phyloP scores from a whole-genome alignment of 345 rosid species.

The Hibiscus mutabilis region DNA sequence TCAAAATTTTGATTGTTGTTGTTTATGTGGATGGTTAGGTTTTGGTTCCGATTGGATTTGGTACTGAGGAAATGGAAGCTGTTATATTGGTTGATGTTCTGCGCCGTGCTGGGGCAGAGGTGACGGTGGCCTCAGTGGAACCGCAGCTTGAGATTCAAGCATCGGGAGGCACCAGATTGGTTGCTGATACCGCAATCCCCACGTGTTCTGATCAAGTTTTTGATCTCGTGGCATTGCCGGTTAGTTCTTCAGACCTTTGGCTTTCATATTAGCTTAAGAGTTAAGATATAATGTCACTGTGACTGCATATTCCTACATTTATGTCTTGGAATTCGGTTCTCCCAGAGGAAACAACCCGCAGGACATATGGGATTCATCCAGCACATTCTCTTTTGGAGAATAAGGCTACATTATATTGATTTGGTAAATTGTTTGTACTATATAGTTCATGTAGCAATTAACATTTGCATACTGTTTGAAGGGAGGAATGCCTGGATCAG shows the following conservation, averaged over 20 bases:
- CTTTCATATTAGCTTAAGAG: background rate
- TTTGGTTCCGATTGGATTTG: slow-evolving; percentile 79
- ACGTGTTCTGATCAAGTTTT: slow-evolving; percentile 51
- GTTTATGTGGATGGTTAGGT: slow-evolving; percentile 40
- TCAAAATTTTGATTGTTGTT: background rate
- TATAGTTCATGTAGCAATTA: background rate
- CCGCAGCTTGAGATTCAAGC: slow-evolving; percentile 73
- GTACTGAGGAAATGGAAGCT: slow-evolving; percentile 94
- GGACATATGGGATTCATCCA: background rate
- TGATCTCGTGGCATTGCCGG: slow-evolving; percentile 90
- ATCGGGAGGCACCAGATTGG: slow-evolving; percentile 59
- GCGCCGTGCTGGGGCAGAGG: slow-evolving; percentile 90
- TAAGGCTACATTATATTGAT: background rate
- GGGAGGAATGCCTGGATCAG: slow-evolving; percentile 99
- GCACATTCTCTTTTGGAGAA: too few species aligned
- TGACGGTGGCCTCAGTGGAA: slow-evolving; percentile 82
- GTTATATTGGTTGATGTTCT: slow-evolving; percentile 66
- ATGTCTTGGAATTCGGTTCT: background rate
- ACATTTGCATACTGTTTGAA: slow-evolving; percentile 17
- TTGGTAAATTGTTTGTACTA: background rate
- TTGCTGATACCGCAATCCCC: slow-evolving; percentile 70
- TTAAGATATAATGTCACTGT: background rate
- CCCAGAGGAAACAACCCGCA: background rate
- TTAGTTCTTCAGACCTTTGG: slow-evolving; percentile 27
- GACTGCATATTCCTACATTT: background rate